A percentile compares a stretch with the other conserved stretches of the same genome.
Evolutionary conservation across 306 rosid species (phyloP).

Genomic region (Vigna hirtella): DNA sequence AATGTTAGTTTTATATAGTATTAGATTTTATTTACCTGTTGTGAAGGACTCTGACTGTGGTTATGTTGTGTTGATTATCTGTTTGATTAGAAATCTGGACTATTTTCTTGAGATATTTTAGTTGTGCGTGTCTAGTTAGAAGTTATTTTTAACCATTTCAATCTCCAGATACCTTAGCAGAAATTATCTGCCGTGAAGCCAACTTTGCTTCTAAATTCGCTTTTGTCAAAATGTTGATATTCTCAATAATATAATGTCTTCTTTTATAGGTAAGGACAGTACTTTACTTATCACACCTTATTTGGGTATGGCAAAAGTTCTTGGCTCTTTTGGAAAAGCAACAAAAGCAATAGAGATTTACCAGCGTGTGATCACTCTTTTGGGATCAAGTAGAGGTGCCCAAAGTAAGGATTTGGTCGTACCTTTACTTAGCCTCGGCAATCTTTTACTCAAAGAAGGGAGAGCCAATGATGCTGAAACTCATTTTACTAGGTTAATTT

Average conservation of each 20-base stretch:
- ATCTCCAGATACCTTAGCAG: slow-evolving; percentile 23
- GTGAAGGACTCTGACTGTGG: slow-evolving; percentile 17
- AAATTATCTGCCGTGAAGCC: slow-evolving; percentile 32
- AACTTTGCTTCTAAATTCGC: slow-evolving; percentile 16
- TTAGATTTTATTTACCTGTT: slow-evolving; percentile 24
- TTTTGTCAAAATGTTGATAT: not conserved
- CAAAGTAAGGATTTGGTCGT: slow-evolving; percentile 75
- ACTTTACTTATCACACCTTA: slow-evolving; percentile 70
- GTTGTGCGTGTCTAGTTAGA: slow-evolving; percentile 19
- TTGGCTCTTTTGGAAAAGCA: slow-evolving; percentile 66
- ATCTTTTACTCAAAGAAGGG: slow-evolving; percentile 83
- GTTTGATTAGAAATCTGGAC: slow-evolving; percentile 13
- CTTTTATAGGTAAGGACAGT: slow-evolving; percentile 63
- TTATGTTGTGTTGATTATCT: slow-evolving; percentile 33
- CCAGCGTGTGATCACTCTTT: slow-evolving; percentile 57
- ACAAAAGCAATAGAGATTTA: slow-evolving; percentile 72
- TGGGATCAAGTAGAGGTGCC: slow-evolving; percentile 78
- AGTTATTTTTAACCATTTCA: slow-evolving; percentile 24
- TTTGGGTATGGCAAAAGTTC: slow-evolving; percentile 84
- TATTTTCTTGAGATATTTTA: slow-evolving; percentile 37
- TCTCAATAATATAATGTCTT: slow-evolving; percentile 30
- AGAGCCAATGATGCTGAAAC: slow-evolving; percentile 73
- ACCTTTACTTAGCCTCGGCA: slow-evolving; percentile 84
- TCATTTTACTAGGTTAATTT: slow-evolving; percentile 70
- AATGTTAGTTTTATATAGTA: slow-evolving; percentile 30